These are phyloP conservation scores for Halenospora varia DNA, from an alignment of 495 filamentous ascomycete species.

Conservation along the genomic window DNA sequence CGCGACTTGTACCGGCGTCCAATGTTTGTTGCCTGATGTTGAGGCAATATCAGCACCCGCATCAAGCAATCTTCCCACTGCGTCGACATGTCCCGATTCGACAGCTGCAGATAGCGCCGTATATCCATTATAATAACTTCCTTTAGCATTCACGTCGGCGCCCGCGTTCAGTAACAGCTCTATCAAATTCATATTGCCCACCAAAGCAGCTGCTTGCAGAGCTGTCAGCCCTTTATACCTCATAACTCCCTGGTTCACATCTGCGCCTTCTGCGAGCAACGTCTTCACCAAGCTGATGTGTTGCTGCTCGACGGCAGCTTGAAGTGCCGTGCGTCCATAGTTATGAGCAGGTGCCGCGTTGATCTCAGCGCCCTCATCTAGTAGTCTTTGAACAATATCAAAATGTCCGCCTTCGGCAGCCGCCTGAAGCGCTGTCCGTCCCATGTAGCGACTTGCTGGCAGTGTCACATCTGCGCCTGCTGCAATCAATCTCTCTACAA, in stretches of 20 bases:
- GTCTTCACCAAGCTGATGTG: not conserved
- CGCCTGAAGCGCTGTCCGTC: slow-evolving; percentile 19
- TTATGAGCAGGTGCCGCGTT: not conserved
- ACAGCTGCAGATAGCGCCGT: slow-evolving; percentile 25
- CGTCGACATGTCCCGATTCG: slow-evolving; percentile 9
- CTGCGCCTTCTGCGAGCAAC: slow-evolving; percentile 23
- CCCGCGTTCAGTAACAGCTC: slow-evolving; percentile 15
- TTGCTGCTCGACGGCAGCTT: slow-evolving; percentile 7
- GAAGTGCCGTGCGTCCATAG: slow-evolving; percentile 1
- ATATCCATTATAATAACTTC: slow-evolving; percentile 15
- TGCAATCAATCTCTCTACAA: slow-evolving; percentile 17
- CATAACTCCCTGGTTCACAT: slow-evolving; percentile 10
- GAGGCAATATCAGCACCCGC: not conserved
- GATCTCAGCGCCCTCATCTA: slow-evolving; percentile 2
- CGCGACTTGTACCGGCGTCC: not conserved
- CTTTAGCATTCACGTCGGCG: slow-evolving; percentile 10
- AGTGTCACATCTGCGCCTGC: slow-evolving; percentile 16
- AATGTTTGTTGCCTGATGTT: not conserved
- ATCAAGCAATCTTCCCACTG: slow-evolving; percentile 8
- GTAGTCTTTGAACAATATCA: not conserved
- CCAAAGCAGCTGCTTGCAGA: slow-evolving; percentile 31
- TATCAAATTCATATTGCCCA: slow-evolving; percentile 21
- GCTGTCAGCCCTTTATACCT: slow-evolving; percentile 23
- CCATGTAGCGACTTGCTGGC: not conserved
- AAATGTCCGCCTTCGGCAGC: slow-evolving; percentile 18